Conservation (phyloP, 2,329 filamentous ascomycete species). For the Sclerotinia borealis region DNA sequence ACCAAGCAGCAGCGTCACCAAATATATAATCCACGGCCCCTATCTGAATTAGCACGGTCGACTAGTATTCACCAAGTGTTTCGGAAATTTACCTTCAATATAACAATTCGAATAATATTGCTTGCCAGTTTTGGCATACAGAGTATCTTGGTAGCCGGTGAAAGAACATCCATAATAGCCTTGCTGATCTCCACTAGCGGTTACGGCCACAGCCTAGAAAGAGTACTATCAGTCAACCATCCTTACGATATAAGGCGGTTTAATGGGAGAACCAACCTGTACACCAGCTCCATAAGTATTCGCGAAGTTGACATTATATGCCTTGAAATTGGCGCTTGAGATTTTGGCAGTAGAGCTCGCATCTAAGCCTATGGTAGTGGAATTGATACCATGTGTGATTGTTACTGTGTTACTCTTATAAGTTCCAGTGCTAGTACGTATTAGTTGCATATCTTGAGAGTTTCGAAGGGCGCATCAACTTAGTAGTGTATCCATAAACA, state of each 20-base stretch:
- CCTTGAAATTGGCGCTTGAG: not conserved
- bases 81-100: conserved; percentile 40
- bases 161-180: conserved; percentile 50
- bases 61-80: not conserved
- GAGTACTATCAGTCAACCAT: not conserved
- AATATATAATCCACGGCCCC: conserved; percentile 10
- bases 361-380: not conserved
- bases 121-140: conserved; percentile 42
- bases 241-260: not conserved
- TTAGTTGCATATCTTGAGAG: not conserved
- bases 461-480: not conserved
- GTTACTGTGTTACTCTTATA: not conserved
- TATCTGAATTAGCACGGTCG: not conserved
- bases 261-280: not conserved
- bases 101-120: conserved; percentile 49
- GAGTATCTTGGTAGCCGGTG: conserved; percentile 49
- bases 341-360: not conserved
- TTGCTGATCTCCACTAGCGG: conserved; percentile 41
- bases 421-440: not conserved
- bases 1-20: conserved; percentile 4
- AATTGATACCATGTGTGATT: not conserved
- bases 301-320: not conserved
- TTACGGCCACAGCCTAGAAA: conserved; percentile 46
- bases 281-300: conserved; percentile 5
- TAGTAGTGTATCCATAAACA: conserved; percentile 4